Evolutionary conservation across 139 green algal species (phyloP).

Genomic region (Diplosphaera chodatii): DNA sequence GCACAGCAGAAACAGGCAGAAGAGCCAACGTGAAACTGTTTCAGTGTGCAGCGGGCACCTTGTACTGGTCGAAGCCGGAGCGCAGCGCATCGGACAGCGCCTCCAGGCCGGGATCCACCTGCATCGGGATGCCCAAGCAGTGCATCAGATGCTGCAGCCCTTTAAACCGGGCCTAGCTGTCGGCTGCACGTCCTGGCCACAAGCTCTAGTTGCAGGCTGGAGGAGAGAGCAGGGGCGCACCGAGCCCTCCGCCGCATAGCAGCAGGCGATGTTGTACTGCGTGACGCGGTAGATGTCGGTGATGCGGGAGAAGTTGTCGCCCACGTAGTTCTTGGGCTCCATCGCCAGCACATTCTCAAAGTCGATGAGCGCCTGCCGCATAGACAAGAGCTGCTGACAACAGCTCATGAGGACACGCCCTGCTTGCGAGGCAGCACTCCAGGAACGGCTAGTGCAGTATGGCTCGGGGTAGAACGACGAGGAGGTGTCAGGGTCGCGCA

Average conservation of each 20-base stretch:
- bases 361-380: slow-evolving; percentile 71
- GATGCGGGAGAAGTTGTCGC: slow-evolving; percentile 81
- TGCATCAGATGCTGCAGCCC: background rate
- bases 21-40: too few relatives aligned
- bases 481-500: slow-evolving; percentile 8
- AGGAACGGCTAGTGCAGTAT: too few relatives aligned
- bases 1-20: too few relatives aligned
- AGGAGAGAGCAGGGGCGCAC: slow-evolving; percentile 3
- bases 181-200: too few relatives aligned
- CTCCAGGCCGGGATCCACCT: slow-evolving; percentile 77
- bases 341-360: slow-evolving; percentile 95
- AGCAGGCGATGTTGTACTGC: slow-evolving; percentile 98
- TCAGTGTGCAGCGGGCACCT: slow-evolving; percentile 38
- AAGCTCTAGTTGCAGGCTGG: too few relatives aligned
- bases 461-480: background rate
- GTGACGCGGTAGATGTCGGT: slow-evolving; percentile 87
- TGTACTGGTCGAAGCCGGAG: slow-evolving; percentile 88
- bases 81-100: slow-evolving; percentile 74
- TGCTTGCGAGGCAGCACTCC: too few relatives aligned
- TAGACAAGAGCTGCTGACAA: background rate
- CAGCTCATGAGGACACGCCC: too few relatives aligned
- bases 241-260: slow-evolving; percentile 81
- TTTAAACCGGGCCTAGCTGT: too few relatives aligned
- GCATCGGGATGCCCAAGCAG: slow-evolving; percentile 6
- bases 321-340: slow-evolving; percentile 89